Base-by-base conservation (phyloP, 2,329 filamentous ascomycete species). In the Fusarium newnesense region DNA sequence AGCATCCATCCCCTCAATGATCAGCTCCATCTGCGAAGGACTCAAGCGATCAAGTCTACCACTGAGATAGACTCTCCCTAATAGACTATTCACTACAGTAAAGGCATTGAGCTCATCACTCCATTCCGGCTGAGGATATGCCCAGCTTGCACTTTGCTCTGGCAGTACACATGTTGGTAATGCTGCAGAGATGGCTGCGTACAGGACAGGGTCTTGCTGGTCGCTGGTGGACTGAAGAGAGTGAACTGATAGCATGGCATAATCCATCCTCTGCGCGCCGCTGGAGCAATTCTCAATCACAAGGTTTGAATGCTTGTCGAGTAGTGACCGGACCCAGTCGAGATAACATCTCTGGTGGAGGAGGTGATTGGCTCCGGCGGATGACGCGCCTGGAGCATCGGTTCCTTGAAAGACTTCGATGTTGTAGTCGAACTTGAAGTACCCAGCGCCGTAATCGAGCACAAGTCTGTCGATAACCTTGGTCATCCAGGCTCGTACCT, bases 401-500 rank as follows among this genome's bases (percentile, higher is more conserved):
- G 80, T 82, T 11, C 80, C 81, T 44, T 80, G 77, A 0, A 75
- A 73, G 21, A 81, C 77, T 8, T 82, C 81, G 37, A 82, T 80
- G 44, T 82, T 82, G 64, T 82, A 82, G 65, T 82, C 81, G 46
- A 82, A 82, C 46, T 82, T 50, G 74, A 82, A 82, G 53, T 80
- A 82, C 0, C 80, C 77, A 8, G 73, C 79, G 2, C 79, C 79
- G 19, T 78, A 80, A 4, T 80, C 47, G 5, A 44, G 39, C 0
- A 81, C 74, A 0, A 79, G 68, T 0, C 70, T 57, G 24, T 79
- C 68, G 15, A 82, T 69, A 13, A 81, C 67, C 6, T 49, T 39
- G 10, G 76, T 64, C 75, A 81, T 78, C 30, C 56, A 46, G 9
- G 42, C 19, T 5, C 64, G 66, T 0, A 82, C 80, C 0, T 62